A percentile compares a stretch with the other conserved stretches of the same genome.
phyloP scores from a whole-genome alignment of 306 rosid species.

The Sesbania bispinosa region DNA sequence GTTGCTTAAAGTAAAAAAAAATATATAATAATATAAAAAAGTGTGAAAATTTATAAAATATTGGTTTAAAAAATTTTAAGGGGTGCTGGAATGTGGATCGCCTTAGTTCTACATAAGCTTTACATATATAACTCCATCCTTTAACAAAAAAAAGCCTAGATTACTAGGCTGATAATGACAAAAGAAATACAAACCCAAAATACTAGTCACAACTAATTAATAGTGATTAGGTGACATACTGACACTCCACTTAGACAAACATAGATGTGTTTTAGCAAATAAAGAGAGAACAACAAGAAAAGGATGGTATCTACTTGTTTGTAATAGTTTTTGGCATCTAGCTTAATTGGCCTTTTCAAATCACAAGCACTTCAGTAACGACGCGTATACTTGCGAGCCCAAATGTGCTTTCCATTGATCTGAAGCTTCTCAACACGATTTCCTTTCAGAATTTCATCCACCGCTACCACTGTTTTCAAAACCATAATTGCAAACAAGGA shows the following conservation, averaged over 20 bases:
- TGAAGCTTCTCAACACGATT: conserved; percentile 41
- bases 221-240: too few species aligned
- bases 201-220: too few species aligned
- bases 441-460: conserved; percentile 46
- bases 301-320: neutral
- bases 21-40: too few species aligned
- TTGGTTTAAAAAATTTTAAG: too few species aligned
- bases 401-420: conserved; percentile 57
- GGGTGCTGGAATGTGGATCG: too few species aligned
- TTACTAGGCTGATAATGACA: too few species aligned
- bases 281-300: neutral
- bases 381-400: conserved; percentile 64
- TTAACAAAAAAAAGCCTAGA: too few species aligned
- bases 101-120: too few species aligned
- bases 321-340: neutral
- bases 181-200: too few species aligned
- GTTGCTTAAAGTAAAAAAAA: too few species aligned
- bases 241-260: neutral
- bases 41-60: too few species aligned
- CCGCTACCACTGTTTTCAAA: conserved; percentile 21
- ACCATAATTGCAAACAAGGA: conserved; percentile 53
- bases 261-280: neutral
- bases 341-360: neutral
- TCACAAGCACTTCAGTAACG: neutral
- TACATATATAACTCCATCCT: too few species aligned